phyloP scores from a whole-genome alignment of 163 green algal genomes.

The Chlorella variabilis region DNA sequence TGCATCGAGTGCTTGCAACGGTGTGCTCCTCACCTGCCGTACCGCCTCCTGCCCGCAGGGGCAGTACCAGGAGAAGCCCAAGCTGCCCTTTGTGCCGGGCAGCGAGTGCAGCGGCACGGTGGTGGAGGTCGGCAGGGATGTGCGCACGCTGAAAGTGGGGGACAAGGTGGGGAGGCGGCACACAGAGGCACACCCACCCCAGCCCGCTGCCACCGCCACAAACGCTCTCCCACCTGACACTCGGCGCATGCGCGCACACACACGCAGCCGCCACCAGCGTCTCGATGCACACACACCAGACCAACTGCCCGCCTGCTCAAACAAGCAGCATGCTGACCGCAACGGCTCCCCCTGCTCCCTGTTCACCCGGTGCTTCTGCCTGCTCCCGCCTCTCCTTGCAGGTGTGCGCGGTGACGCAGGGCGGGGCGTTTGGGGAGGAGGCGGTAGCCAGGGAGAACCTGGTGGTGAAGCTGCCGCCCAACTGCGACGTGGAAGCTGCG shows the following conservation, averaged over 20 bases:
- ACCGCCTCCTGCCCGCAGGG: conserved; percentile 79
- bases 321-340: no score
- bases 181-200: neutral
- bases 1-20: no score
- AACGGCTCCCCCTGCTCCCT: no score
- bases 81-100: conserved; percentile 86
- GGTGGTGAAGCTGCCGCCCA: conserved; percentile 46
- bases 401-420: conserved; percentile 71
- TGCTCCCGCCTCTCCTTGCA: conserved; percentile 12
- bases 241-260: no score
- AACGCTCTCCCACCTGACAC: no score
- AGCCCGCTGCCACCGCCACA: neutral
- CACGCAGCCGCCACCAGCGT: no score
- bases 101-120: conserved; percentile 82
- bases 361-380: no score
- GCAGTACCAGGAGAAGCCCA: conserved; percentile 86
- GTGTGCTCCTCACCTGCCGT: no score
- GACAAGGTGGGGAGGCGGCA: conserved; percentile 58
- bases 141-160: conserved; percentile 65
- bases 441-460: conserved; percentile 52
- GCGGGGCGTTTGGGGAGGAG: conserved; percentile 80
- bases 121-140: conserved; percentile 66
- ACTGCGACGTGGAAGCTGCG: conserved; percentile 6
- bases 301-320: no score
- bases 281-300: no score